Percentiles rank a stretch among this genome's conserved stretches.
Conservation (phyloP, 176 grass and related monocot genomes). For the Tillandsia leiboldiana region DNA sequence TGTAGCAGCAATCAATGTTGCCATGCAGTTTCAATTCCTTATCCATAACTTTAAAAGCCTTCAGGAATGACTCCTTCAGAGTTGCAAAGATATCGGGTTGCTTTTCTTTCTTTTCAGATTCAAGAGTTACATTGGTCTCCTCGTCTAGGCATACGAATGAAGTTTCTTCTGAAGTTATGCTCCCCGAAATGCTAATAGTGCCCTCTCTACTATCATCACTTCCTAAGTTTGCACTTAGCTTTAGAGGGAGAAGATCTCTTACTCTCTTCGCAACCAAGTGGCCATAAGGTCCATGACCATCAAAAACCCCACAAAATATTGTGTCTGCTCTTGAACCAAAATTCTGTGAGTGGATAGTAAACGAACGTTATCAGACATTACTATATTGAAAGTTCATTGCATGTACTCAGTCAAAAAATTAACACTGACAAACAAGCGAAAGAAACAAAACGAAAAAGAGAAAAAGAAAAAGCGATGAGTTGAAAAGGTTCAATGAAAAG, state of each 20-base stretch:
- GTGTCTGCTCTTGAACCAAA: conserved; percentile 58
- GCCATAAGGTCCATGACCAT: conserved; percentile 83
- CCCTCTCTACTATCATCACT: conserved; percentile 30
- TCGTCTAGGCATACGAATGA: conserved; percentile 17
- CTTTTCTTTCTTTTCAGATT: conserved; percentile 29
- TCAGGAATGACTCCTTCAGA: conserved; percentile 51
- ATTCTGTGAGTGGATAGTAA: conserved; percentile 44
- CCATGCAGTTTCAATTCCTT: conserved; percentile 58
- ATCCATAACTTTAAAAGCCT: conserved; percentile 67
- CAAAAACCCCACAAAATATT: conserved; percentile 88
- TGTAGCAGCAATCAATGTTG: conserved; percentile 61
- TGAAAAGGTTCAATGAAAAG: neutral
- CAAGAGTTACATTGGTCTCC: conserved; percentile 20
- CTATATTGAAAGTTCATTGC: neutral
- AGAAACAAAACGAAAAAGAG: neutral
- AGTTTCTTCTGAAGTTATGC: conserved; percentile 26
- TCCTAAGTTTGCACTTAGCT: conserved; percentile 47
- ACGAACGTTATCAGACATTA: neutral
- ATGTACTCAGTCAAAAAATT: neutral
- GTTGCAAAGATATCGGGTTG: conserved; percentile 33
- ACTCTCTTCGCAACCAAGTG: conserved; percentile 91
- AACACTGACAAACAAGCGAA: conserved; percentile 8
- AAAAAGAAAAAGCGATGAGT: neutral
- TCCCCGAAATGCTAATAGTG: conserved; percentile 25
- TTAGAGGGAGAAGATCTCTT: conserved; percentile 77